These are phyloP conservation scores for Yamadazyma laniorum DNA, from an alignment of 805 yeast species.

Conservation along the genomic window DNA sequence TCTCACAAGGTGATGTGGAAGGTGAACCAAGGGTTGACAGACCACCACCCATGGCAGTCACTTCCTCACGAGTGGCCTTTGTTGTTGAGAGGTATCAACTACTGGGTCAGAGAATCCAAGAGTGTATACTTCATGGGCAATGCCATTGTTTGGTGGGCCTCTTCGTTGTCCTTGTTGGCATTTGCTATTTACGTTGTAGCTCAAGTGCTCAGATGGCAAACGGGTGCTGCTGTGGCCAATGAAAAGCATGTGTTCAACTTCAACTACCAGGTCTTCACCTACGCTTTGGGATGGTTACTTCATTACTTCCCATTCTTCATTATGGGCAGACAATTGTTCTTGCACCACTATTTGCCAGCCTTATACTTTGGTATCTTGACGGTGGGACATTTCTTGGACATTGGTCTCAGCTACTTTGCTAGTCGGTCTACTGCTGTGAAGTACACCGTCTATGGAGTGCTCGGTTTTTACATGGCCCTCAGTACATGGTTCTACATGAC, in stretches of 20 bases:
- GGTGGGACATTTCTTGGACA: constrained; percentile 65
- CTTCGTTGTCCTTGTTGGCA: constrained; percentile 50
- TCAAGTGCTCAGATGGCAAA: constrained; percentile 61
- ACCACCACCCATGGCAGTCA: constrained; percentile 71
- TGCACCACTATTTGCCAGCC: constrained; percentile 93
- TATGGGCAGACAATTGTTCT: constrained; percentile 90
- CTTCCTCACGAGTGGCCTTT: constrained; percentile 74
- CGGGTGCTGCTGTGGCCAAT: constrained; percentile 40
- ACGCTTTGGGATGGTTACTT: constrained; percentile 64
- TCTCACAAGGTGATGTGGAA: constrained; percentile 75
- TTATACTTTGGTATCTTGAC: constrained; percentile 82
- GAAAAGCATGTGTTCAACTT: constrained; percentile 60
- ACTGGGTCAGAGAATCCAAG: constrained; percentile 62
- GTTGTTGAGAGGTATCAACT: constrained; percentile 73
- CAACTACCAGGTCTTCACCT: constrained; percentile 61
- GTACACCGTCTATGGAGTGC: constrained; percentile 41
- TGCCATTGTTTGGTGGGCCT: constrained; percentile 77
- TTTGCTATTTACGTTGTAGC: constrained; percentile 50
- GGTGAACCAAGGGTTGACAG: constrained; percentile 65
- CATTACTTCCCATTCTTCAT: constrained; percentile 76
- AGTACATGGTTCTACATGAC: constrained; percentile 55
- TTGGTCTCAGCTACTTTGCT: constrained; percentile 42
- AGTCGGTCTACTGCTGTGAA: constrained; percentile 40
- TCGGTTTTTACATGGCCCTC: constrained; percentile 48
- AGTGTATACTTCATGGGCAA: constrained; percentile 76